Evolutionary conservation across 257 asterid species (phyloP), one percentile per base, ranked within the genome.

Genomic region (Craterostigma plantagineum): DNA sequence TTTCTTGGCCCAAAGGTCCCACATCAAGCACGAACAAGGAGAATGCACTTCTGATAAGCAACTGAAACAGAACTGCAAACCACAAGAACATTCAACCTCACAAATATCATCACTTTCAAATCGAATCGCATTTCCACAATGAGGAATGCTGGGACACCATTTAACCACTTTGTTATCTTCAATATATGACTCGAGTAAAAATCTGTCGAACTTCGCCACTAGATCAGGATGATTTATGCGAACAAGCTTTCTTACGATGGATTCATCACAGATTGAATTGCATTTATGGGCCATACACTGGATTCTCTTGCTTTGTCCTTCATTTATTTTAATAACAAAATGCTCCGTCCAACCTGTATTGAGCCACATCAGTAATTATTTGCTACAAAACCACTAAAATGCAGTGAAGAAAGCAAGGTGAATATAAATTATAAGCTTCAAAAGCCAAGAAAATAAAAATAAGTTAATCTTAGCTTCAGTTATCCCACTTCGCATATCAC

Each of bases 91-190:
- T 59, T 90, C 94, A 27, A 90, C 94, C 71, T 90, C 99, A 42
- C 92, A 83, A 43, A 73, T 62, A 50, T 68, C 92, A 60, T 83
- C 94, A 35, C 58, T 62, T 58, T 90, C 94, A 9, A 90, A 77
- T 38, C 99, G 70, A 53, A 90, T 79, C 18, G 99, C 99, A 50
- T 77, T 83, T 58, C 99, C 99, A 68, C 99, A 90, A 56, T 90
- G 95, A n/a, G 99, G 99, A 43, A 59, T 46, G 50, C 99, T 90
- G 11, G 95, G 95, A 58, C 95, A 90, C 99, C 99, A 90, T 57
- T 90, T 79, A 27, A 90, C 95, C 95, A 75, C 83, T 61, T 65
- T 82, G 61, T 90, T 90, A 70, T 90, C 99, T 66, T 83, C 99
- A 43, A 90, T 83, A 59, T 90, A 90, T 1, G 99, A 90, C 68